Conservation (phyloP, 2,329 filamentous ascomycete genomes). For the Talaromyces sp. region DNA sequence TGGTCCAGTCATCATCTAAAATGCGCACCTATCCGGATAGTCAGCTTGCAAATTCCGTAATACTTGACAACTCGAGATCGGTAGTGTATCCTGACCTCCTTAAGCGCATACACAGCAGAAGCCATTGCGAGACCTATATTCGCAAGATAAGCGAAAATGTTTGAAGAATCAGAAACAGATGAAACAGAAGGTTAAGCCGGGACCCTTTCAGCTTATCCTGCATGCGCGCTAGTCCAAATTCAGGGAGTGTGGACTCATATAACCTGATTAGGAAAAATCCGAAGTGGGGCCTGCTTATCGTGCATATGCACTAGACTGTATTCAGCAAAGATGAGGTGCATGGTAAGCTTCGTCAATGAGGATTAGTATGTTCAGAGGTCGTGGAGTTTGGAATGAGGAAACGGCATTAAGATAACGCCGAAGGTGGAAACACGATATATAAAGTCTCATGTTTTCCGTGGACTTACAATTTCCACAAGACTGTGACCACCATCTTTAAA, state of each 20-base stretch:
- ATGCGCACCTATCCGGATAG: not conserved
- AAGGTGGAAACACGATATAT: not conserved
- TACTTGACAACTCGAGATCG: no score
- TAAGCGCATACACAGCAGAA: not conserved
- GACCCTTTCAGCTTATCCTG: not conserved
- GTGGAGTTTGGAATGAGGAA: no score
- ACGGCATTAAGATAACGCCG: no score
- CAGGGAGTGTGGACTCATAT: not conserved
- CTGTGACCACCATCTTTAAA: not conserved
- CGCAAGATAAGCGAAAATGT: not conserved
- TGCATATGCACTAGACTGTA: not conserved
- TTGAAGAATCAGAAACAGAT: not conserved
- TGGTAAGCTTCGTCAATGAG: no score
- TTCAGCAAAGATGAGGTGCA: not conserved
- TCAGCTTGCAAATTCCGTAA: not conserved
- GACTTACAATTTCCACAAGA: not conserved
- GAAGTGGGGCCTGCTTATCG: not conserved
- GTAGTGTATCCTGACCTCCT: not conserved
- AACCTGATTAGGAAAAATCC: not conserved
- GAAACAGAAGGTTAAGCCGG: no score
- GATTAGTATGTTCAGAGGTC: no score
- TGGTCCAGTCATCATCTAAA: constrained; percentile 13
- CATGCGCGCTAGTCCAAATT: not conserved
- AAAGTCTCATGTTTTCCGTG: not conserved
- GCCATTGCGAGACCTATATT: not conserved